Percentiles rank a stretch among this genome's conserved stretches.
Conservation (phyloP, 129 eudicot species). For the Artemisia argyi region DNA sequence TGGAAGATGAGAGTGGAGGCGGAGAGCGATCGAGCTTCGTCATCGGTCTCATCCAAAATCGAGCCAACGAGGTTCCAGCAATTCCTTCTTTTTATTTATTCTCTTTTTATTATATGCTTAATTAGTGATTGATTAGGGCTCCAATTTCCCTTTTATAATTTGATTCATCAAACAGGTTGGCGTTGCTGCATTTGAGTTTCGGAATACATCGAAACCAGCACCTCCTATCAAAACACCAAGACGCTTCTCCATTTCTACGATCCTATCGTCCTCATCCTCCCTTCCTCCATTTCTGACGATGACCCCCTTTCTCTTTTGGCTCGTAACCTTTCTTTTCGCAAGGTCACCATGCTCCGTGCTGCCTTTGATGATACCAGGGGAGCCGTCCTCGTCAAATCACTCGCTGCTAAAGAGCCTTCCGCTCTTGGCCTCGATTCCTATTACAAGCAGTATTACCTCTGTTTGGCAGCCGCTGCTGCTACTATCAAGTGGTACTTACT, state of each 20-base stretch:
- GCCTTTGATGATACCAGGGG: conserved; percentile 99
- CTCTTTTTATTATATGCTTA: too few species aligned
- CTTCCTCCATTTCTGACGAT: conserved; percentile 84
- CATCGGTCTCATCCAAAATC: conserved; percentile 84
- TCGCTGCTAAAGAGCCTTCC: conserved; percentile 96
- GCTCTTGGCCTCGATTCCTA: conserved; percentile 95
- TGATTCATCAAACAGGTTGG: conserved; percentile 63
- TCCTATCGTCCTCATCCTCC: conserved; percentile 78
- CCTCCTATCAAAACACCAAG: conserved; percentile 88
- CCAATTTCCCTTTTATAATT: background rate
- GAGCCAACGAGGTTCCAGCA: conserved; percentile 98
- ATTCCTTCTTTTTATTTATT: too few species aligned
- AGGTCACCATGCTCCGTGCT: conserved; percentile 80
- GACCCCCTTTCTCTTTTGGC: conserved; percentile 78
- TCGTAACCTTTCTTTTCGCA: conserved; percentile 71
- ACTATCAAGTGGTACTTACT: conserved; percentile 78
- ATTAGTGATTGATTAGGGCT: too few species aligned
- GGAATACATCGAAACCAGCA: conserved; percentile 93
- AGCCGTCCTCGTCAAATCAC: conserved; percentile 66
- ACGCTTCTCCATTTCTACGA: conserved; percentile 88
- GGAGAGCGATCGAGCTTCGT: conserved; percentile 89
- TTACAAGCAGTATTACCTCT: conserved; percentile 95
- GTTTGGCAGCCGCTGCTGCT: conserved; percentile 99
- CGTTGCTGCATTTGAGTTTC: conserved; percentile 98
- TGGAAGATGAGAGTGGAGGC: conserved; percentile 78